Conservation (phyloP, 2,329 filamentous ascomycete species). For the Colletotrichum sp. region DNA sequence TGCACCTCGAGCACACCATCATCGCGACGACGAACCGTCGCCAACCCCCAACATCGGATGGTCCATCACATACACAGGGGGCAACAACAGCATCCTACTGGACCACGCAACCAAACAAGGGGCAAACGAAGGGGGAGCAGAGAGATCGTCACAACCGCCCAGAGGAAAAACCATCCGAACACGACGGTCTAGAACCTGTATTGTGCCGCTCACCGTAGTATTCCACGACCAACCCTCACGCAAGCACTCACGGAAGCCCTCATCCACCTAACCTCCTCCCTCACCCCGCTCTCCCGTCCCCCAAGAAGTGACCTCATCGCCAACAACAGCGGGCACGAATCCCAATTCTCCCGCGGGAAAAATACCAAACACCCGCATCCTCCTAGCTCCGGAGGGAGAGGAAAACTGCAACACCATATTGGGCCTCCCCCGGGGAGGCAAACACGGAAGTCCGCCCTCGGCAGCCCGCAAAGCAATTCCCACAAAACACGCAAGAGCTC, state of each 20-base stretch:
- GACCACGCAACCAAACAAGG: background rate
- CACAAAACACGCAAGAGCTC: background rate
- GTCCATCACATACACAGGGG: background rate
- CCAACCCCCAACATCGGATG: background rate
- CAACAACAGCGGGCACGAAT: background rate
- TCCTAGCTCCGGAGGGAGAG: background rate
- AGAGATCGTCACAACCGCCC: background rate
- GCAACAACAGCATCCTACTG: background rate
- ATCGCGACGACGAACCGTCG: background rate
- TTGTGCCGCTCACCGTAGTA: background rate
- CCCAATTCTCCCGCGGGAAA: background rate
- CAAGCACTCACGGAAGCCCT: background rate
- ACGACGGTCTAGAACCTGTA: background rate
- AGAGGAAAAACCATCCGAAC: background rate
- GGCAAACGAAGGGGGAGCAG: background rate
- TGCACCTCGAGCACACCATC: background rate
- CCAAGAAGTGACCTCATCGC: background rate
- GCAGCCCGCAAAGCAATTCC: background rate
- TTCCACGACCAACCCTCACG: background rate
- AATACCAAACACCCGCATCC: background rate
- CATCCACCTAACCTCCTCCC: background rate
- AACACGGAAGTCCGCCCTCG: background rate
- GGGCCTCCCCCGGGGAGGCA: background rate
- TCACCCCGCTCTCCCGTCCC: background rate
- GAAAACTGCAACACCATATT: background rate